phyloP scores from a whole-genome alignment of 495 filamentous ascomycete species.

The Rostrohypoxylon terebratum region DNA sequence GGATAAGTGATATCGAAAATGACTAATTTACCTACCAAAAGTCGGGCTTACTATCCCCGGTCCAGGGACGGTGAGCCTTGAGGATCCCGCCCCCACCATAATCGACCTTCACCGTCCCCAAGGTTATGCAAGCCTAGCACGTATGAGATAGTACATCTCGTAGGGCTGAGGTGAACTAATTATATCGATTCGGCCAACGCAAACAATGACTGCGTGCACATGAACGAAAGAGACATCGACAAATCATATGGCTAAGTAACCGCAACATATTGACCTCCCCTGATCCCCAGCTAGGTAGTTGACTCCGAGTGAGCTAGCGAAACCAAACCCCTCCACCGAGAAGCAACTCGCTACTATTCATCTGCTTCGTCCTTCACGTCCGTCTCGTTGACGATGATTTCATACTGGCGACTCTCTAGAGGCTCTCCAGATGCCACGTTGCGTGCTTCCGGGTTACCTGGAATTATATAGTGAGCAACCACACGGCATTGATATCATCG shows the following conservation, averaged over 20 bases:
- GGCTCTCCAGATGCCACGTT: not conserved
- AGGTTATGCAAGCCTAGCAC: not conserved
- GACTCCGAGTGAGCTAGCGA: not conserved
- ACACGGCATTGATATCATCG: not conserved
- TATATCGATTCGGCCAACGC: too few species aligned
- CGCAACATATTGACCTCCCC: not conserved
- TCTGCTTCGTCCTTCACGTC: not conserved
- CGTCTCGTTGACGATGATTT: not conserved
- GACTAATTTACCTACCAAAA: too few species aligned
- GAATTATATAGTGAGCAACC: not conserved
- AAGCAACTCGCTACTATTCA: not conserved
- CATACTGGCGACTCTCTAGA: constrained; percentile 2
- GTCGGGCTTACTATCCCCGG: too few species aligned
- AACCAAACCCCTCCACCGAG: not conserved
- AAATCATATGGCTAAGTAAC: not conserved
- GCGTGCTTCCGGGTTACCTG: not conserved
- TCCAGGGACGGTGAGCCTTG: not conserved
- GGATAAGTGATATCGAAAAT: too few species aligned
- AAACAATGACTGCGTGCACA: not conserved
- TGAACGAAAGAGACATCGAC: not conserved
- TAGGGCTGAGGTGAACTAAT: not conserved
- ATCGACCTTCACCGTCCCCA: not conserved
- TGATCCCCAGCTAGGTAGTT: not conserved
- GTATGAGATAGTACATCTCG: not conserved
- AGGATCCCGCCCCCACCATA: not conserved